Percentiles rank a stretch among this genome's conserved stretches.
These are phyloP conservation scores for Flaveria robusta DNA, from an alignment of 129 eudicot genomes.

Conservation along the genomic window DNA sequence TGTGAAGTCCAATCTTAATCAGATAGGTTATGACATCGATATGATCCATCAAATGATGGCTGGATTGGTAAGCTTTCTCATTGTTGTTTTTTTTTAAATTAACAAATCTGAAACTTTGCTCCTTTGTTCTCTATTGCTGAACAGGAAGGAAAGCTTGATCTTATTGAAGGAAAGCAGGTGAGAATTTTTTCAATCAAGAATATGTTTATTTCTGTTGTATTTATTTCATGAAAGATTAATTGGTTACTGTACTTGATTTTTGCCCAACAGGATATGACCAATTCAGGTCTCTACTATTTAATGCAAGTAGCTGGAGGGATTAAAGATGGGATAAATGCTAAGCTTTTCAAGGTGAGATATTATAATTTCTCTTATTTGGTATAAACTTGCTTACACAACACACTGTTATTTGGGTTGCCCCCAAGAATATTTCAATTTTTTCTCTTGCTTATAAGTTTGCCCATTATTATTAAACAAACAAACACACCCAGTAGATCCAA, in stretches of 20 bases:
- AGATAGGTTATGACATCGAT: constrained; percentile 73
- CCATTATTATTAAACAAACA: not conserved
- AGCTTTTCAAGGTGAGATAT: constrained; percentile 56
- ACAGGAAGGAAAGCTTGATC: constrained; percentile 95
- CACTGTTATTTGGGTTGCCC: not conserved
- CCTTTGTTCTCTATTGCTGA: not conserved
- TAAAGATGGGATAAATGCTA: constrained; percentile 61
- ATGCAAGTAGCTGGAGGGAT: constrained; percentile 81
- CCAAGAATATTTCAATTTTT: not conserved
- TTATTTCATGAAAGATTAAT: not conserved
- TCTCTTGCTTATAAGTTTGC: not conserved
- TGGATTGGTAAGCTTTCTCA: constrained; percentile 62
- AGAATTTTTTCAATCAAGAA: not conserved
- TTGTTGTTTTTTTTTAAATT: not conserved
- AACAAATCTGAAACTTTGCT: constrained; percentile 13
- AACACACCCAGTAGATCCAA: too few relatives aligned
- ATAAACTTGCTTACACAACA: not conserved
- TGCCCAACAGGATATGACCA: constrained; percentile 66
- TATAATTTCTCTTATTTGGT: not conserved
- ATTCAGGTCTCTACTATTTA: constrained; percentile 74
- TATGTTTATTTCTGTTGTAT: not conserved
- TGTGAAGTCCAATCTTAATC: constrained; percentile 73
- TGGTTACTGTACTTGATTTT: not conserved
- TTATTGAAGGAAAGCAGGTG: constrained; percentile 91
- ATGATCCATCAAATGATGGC: constrained; percentile 68